These are phyloP conservation scores for Teratosphaeria viscida DNA, from an alignment of 2,329 filamentous ascomycete species.

Conservation along the genomic window DNA sequence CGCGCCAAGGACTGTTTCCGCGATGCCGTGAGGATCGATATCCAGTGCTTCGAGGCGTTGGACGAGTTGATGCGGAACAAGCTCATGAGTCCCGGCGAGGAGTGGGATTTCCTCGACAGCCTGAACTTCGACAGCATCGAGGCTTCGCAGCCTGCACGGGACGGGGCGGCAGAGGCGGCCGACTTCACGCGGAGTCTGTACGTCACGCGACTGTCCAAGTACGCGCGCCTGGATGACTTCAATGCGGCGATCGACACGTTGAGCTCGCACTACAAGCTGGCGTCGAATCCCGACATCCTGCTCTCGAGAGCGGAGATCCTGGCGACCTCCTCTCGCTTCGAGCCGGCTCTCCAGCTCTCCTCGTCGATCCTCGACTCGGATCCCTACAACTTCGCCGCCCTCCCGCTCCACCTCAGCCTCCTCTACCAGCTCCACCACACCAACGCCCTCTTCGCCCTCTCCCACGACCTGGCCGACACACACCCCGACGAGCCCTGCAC, in stretches of 20 bases:
- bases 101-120: slow-evolving; percentile 79
- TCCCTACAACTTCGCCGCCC: slow-evolving; percentile 78
- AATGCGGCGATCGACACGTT: slow-evolving; percentile 79
- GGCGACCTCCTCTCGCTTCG: slow-evolving; percentile 90
- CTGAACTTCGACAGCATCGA: slow-evolving; percentile 77
- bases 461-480: slow-evolving; percentile 84
- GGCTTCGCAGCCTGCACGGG: slow-evolving; percentile 32
- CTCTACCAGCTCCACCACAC: slow-evolving; percentile 79
- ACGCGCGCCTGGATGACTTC: slow-evolving; percentile 75
- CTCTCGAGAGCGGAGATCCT: slow-evolving; percentile 82
- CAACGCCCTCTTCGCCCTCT: slow-evolving; percentile 80
- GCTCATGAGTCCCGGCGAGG: slow-evolving; percentile 77
- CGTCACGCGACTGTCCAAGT: slow-evolving; percentile 89
- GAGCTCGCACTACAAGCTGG: slow-evolving; percentile 84
- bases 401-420: slow-evolving; percentile 85
- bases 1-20: slow-evolving; percentile 98
- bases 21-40: slow-evolving; percentile 89
- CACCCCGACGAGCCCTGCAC: slow-evolving; percentile 85
- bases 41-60: slow-evolving; percentile 96
- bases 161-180: slow-evolving; percentile 64
- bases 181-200: slow-evolving; percentile 95
- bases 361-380: slow-evolving; percentile 71
- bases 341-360: slow-evolving; percentile 74
- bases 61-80: slow-evolving; percentile 97
- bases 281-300: slow-evolving; percentile 77